Evolutionary conservation across 371 early-diverging fungal species (phyloP).

Genomic region (Circinella minor): DNA sequence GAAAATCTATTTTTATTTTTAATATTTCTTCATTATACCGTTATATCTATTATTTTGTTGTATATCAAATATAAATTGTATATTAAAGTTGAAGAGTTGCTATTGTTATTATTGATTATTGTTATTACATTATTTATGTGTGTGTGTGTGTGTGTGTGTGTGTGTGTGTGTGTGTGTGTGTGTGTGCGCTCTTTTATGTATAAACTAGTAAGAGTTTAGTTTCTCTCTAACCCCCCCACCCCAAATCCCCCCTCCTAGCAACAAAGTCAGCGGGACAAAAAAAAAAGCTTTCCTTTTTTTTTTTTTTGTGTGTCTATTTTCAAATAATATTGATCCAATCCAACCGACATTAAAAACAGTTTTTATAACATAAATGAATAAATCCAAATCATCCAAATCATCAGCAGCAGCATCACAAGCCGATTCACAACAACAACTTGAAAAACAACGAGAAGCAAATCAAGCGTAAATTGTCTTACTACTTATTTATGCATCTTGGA

Average conservation of each 20-base stretch:
- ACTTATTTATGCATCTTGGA: background rate
- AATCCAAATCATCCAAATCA: slow-evolving; percentile 14
- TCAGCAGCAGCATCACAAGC: slow-evolving; percentile 1
- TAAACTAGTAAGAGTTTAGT: too few species aligned
- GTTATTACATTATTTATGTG: too few species aligned
- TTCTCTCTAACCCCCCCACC: too few species aligned
- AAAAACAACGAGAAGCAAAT: slow-evolving; percentile 22
- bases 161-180: too few species aligned
- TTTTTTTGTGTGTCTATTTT: background rate
- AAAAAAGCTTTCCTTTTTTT: background rate
- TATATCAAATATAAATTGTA: too few species aligned
- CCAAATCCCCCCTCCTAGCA: too few species aligned
- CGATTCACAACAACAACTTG: slow-evolving; percentile 9
- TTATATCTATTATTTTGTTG: background rate
- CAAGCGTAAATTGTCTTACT: slow-evolving; percentile 16
- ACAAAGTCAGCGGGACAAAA: too few species aligned
- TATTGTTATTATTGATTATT: too few species aligned
- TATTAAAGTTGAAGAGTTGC: too few species aligned
- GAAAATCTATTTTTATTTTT: background rate
- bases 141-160: too few species aligned
- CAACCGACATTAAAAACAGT: background rate
- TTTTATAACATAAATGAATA: slow-evolving; percentile 14
- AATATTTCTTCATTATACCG: background rate
- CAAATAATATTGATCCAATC: background rate
- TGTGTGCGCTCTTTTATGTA: too few species aligned